Conservation (phyloP, 441 rosid genomes). For the Populus hybrid region DNA sequence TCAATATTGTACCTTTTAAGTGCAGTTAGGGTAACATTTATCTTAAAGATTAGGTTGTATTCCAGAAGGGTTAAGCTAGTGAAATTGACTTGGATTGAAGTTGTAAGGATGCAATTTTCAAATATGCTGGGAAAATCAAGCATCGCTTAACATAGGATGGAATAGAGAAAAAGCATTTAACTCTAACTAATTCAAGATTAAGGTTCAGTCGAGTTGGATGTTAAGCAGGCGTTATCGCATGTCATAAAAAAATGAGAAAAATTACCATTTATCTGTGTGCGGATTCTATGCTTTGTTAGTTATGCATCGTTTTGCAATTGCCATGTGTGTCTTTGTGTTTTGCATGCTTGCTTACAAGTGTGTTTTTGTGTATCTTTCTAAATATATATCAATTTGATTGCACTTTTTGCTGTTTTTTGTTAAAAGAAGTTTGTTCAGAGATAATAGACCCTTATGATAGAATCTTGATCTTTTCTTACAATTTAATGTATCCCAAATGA, state of each 20-base stretch:
- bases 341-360: no score
- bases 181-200: background rate
- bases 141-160: background rate
- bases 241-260: background rate
- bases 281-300: background rate
- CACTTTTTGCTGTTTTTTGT: background rate
- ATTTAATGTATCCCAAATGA: background rate
- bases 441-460: background rate
- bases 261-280: background rate
- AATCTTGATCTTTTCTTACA: constrained; percentile 8
- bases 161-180: background rate
- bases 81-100: background rate
- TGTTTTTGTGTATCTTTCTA: no score
- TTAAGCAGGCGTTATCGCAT: background rate
- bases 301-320: no score
- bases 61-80: background rate
- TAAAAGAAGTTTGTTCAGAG: background rate
- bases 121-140: background rate
- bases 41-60: background rate
- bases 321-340: no score
- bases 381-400: background rate
- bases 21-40: background rate
- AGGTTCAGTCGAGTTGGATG: background rate
- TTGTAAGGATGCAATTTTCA: background rate
- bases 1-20: background rate